Conservation (phyloP, 306 rosid species). For the Mucuna pruriens region DNA sequence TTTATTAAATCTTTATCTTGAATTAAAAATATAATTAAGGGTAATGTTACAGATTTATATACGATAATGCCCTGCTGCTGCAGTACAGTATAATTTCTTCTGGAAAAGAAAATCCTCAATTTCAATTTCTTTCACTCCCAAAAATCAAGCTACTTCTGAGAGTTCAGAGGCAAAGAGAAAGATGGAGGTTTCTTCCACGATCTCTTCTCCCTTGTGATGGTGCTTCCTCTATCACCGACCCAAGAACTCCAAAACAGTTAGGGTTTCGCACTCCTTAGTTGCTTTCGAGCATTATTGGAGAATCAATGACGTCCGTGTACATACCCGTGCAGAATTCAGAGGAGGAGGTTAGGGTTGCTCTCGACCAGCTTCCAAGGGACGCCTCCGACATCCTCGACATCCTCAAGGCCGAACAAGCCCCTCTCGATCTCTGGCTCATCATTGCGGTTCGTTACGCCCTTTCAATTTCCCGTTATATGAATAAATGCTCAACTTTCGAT, state of each 20-base stretch:
- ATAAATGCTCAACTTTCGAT: neutral
- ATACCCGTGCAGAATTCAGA: constrained; percentile 99
- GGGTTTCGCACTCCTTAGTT: constrained; percentile 41
- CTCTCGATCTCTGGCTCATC: constrained; percentile 98
- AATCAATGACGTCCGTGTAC: constrained; percentile 81
- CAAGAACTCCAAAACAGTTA: constrained; percentile 15
- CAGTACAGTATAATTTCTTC: too few species aligned
- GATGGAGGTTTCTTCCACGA: neutral
- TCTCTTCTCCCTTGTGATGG: neutral
- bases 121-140: too few species aligned
- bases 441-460: constrained; percentile 65
- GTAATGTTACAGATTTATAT: too few species aligned
- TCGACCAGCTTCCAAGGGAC: constrained; percentile 94
- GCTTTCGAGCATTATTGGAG: neutral
- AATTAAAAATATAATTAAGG: too few species aligned
- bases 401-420: constrained; percentile 98
- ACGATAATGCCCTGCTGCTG: too few species aligned
- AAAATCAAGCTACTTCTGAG: neutral
- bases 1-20: too few species aligned
- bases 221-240: neutral
- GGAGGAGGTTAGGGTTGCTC: constrained; percentile 96
- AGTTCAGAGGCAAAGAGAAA: neutral
- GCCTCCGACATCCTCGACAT: constrained; percentile 96
- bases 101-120: neutral
- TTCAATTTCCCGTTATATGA: neutral